Evolutionary conservation across 2,329 filamentous ascomycete genomes (phyloP).

Genomic region (Phyllosticta paracitricarpa): DNA sequence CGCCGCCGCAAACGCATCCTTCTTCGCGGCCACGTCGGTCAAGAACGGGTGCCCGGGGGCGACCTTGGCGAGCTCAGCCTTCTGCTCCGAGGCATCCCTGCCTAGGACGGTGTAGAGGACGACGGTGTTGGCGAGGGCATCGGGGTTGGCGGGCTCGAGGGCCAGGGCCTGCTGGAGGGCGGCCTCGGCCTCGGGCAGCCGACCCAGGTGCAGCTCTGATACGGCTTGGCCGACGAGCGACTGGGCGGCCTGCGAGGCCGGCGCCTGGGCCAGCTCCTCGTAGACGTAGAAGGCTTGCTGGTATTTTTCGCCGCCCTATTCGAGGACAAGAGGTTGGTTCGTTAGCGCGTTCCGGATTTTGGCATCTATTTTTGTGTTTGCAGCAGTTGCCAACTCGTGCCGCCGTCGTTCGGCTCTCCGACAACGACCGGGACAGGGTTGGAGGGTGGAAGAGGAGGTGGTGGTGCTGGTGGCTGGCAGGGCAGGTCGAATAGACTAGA

Average conservation of each 20-base stretch:
- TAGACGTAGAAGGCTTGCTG: conserved; percentile 97
- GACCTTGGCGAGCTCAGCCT: conserved; percentile 40
- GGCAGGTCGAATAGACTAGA: background rate
- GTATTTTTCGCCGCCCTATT: conserved; percentile 84
- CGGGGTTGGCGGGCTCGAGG: conserved; percentile 59
- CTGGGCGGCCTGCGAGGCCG: conserved; percentile 65
- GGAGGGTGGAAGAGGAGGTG: too few species aligned
- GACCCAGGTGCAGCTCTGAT: conserved; percentile 80
- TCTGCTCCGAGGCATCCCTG: conserved; percentile 55
- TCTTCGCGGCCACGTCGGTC: conserved; percentile 72
- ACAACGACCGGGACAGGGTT: background rate
- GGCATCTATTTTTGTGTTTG: conserved; percentile 14
- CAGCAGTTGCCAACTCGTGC: background rate
- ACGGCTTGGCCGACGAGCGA: conserved; percentile 81
- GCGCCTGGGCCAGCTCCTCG: conserved; percentile 85
- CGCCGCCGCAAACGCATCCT: conserved; percentile 74
- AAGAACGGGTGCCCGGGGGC: conserved; percentile 63
- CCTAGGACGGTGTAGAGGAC: conserved; percentile 71
- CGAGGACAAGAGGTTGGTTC: background rate
- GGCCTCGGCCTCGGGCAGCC: conserved; percentile 78
- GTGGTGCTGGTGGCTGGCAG: background rate
- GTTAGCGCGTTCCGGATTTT: background rate
- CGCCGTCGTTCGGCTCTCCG: background rate
- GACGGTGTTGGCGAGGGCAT: conserved; percentile 72
- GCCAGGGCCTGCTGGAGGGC: conserved; percentile 72